phyloP scores from a whole-genome alignment of 352 stramenopile genomes.

The Phytophthora meadii region DNA sequence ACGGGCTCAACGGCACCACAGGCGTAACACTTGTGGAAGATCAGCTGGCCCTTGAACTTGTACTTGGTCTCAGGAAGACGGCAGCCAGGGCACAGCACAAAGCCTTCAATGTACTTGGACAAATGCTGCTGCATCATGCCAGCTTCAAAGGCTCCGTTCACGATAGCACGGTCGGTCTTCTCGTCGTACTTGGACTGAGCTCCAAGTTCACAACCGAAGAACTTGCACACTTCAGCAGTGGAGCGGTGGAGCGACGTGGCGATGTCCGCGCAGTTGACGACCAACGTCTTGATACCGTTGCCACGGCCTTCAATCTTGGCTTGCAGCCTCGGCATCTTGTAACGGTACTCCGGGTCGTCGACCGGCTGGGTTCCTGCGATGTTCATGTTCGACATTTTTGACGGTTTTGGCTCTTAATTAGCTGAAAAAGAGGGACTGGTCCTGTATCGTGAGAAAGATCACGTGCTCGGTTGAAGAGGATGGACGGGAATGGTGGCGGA shows the following conservation, averaged over 20 bases:
- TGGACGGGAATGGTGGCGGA: slow-evolving; percentile 43
- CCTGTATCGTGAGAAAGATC: slow-evolving; percentile 48
- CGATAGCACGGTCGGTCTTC: slow-evolving; percentile 95
- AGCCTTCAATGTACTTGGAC: slow-evolving; percentile 98
- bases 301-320: slow-evolving; percentile 99
- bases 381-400: slow-evolving; percentile 88
- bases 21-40: slow-evolving; percentile 98
- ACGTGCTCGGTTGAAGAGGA: slow-evolving; percentile 25
- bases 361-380: slow-evolving; percentile 91
- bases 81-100: slow-evolving; percentile 98
- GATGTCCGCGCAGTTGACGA: slow-evolving; percentile 98
- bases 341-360: slow-evolving; percentile 96
- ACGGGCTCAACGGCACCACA: slow-evolving; percentile 97
- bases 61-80: slow-evolving; percentile 98
- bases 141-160: slow-evolving; percentile 97
- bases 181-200: slow-evolving; percentile 98
- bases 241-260: slow-evolving; percentile 93
- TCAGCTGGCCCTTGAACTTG: slow-evolving; percentile 98
- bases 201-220: slow-evolving; percentile 98
- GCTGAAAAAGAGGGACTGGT: slow-evolving; percentile 44
- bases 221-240: slow-evolving; percentile 98
- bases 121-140: slow-evolving; percentile 95
- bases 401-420: slow-evolving; percentile 27
- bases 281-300: slow-evolving; percentile 99
- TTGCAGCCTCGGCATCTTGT: slow-evolving; percentile 98